phyloP scores from a whole-genome alignment of 257 asterid species.

The Leonotis leonurus region DNA sequence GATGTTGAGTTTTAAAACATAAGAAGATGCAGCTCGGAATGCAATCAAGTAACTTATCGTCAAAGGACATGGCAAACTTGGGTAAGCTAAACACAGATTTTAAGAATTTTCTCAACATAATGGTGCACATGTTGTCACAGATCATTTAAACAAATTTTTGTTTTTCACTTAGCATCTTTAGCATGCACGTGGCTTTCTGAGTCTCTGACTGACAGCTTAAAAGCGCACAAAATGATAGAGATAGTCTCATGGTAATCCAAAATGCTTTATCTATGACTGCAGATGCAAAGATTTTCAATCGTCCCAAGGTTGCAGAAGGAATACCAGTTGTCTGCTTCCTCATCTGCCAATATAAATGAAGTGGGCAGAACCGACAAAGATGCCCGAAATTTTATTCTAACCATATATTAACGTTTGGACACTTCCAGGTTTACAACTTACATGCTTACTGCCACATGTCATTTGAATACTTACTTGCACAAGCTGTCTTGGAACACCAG shows the following conservation, averaged over 20 bases:
- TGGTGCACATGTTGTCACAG: background rate
- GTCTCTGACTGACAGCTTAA: background rate
- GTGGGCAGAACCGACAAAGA: background rate
- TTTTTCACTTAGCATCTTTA: no score
- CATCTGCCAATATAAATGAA: background rate
- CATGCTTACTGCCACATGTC: constrained; percentile 3
- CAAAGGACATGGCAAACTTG: background rate
- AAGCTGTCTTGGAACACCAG: constrained; percentile 45
- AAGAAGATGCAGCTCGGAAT: background rate
- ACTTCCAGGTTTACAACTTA: background rate
- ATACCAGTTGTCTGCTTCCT: background rate
- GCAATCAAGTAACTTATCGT: background rate
- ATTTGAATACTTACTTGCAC: constrained; percentile 57
- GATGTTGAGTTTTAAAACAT: constrained; percentile 9
- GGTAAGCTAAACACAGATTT: background rate
- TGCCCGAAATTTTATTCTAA: background rate
- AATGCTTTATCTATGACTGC: background rate
- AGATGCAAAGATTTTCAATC: constrained; percentile 5
- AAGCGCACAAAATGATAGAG: background rate
- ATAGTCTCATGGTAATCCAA: no score
- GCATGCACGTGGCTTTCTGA: background rate
- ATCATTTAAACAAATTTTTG: background rate
- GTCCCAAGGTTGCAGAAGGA: background rate
- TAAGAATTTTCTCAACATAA: background rate
- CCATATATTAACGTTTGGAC: background rate